Evolutionary conservation across 1,139 yeast species (phyloP), one percentile per base, ranked within the genome.

Genomic region (Saccharomyces hybrid): DNA sequence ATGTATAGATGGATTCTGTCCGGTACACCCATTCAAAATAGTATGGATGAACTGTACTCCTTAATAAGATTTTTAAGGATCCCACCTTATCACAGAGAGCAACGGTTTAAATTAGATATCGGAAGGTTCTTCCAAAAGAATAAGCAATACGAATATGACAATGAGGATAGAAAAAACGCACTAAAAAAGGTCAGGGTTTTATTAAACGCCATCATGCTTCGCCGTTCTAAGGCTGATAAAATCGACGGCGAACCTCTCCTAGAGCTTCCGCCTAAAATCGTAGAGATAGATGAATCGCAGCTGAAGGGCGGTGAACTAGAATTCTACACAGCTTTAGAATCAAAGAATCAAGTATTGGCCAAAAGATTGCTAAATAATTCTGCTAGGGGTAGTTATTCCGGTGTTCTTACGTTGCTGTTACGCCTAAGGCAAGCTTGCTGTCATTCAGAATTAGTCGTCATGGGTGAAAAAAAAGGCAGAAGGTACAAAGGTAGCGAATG

Each of bases 21-120:
- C 4, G 99, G 99, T 62, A 93, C 99, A 0, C 99, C 99, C 0
- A 85, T 95, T 75, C 98, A 95, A 71, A 93, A 93, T 64, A 80
- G 76, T 53, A 79, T 91, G 56, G 86, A 81, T 48, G 99, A 93
- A 64, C 73, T 95, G 46, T 88, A 77, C 66, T 90, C 97, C 1
- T 72, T 90, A 49, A 68, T 93, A 29, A 71, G 91, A 59, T 93
- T 90, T 66, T 72, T 93, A 56, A 74, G 79, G 52, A 84, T 89
- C 48, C 76, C 78, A 55, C 95, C 95, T 0, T 86, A 86, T 63
- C 74, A 78, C 62, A 75, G 83, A 66, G 88, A 83, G 61, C 64
- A 63, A 12, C 75, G 73, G 52, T 91, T 90, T 67, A 76, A 78
- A 48, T 59, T 64, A 5, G 84, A 84, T 56, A 87, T 91, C 56